Base-by-base conservation (phyloP, 176 grass and related monocot species). In the Oryza longistaminata region DNA sequence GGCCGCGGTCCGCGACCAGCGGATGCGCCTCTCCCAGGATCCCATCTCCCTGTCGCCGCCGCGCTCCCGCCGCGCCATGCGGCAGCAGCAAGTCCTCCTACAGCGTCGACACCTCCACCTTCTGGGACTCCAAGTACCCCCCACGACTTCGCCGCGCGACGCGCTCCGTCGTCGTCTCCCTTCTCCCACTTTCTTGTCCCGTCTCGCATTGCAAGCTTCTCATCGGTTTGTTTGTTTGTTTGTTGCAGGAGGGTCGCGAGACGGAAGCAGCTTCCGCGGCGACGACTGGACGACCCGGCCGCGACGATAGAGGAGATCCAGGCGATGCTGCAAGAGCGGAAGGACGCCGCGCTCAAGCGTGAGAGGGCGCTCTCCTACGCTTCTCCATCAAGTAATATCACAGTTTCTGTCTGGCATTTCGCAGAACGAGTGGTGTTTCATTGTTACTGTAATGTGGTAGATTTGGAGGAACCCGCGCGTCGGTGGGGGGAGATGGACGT, bases 261-360 rank as follows among this genome's bases (percentile, higher is more conserved):
- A 99, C 17, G 96, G 91, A 22, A 96, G 93, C 78, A 96, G 81
- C 87, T 90, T 92, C 93, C 12, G 91, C 90, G 91, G 88, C n/a
- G 93, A 99, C 61, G 90, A 96, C 73, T 94, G 96, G 96, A 99
- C 16, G 90, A 99, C 80, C 80, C 86, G 90, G 73, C 90, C 93
- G 34, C 78, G 86, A 99, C 93, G 7, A 92, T 96, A 19, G 91
- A 96, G 85, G 96, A 99, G 77, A 99, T 99, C 87, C 96, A 99
- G 52, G 88, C 91, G 2, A 92, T 94, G 91, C 79, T 99, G 48
- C 93, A 96, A 96, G 74, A 92, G 0, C 87, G 96, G 75, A 92
- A 93, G 70, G 96, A 95, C 65, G 93, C 96, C 8, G 89, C 89
- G 27, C 85, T 98, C 65, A 95, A 98, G 76, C 91, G 96, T 24